Percentiles rank a stretch among this genome's conserved stretches.
Conservation (phyloP, 345 rosid species). For the Gossypium herbaceum region DNA sequence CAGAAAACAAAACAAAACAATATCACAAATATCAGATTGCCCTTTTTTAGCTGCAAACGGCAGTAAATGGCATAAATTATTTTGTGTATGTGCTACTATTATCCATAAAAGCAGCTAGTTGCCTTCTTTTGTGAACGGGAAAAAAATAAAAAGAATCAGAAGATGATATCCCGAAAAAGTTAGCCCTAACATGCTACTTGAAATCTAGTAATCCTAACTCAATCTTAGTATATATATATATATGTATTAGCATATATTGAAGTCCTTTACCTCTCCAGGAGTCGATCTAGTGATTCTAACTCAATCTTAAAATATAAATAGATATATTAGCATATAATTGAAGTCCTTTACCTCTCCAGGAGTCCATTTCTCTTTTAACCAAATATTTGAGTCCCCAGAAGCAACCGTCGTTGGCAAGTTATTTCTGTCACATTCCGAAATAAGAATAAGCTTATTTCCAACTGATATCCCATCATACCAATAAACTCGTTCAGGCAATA, state of each 20-base stretch:
- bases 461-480: neutral
- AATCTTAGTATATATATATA: no score
- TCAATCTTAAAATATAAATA: neutral
- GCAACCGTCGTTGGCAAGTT: slow-evolving; percentile 26
- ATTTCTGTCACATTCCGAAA: slow-evolving; percentile 33
- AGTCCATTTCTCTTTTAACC: slow-evolving; percentile 76
- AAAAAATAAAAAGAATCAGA: neutral
- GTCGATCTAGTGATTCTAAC: neutral
- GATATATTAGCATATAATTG: neutral
- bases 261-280: no score
- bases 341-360: slow-evolving; percentile 68
- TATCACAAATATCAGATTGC: neutral
- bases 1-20: neutral
- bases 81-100: neutral
- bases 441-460: neutral
- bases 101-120: neutral
- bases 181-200: neutral
- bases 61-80: neutral
- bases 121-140: neutral
- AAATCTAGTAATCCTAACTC: neutral
- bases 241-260: no score
- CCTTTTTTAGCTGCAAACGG: neutral
- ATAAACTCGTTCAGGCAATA: neutral
- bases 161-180: neutral
- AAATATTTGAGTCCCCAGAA: slow-evolving; percentile 52